These are phyloP conservation scores for Gynochthodes officinalis DNA, from an alignment of 257 asterid genomes.

Conservation along the genomic window DNA sequence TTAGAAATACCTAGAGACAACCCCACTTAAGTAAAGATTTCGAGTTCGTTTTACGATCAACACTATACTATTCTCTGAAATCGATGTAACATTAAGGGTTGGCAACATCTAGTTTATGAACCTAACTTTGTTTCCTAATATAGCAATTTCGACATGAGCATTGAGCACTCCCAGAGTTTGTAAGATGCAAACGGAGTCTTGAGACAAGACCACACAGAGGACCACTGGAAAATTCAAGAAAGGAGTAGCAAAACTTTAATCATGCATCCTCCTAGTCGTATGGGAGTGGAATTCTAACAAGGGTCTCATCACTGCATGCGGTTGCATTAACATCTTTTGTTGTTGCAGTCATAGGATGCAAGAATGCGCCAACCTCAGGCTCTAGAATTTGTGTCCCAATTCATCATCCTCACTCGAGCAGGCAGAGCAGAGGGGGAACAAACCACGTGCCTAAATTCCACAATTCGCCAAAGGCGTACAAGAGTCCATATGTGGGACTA, in stretches of 20 bases:
- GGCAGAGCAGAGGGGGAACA: slow-evolving; percentile 9
- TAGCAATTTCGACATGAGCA: background rate
- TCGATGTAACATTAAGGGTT: no score
- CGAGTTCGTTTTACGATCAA: no score
- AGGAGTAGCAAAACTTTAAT: background rate
- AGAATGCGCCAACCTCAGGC: background rate
- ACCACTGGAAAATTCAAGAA: slow-evolving; percentile 1
- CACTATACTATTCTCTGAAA: no score
- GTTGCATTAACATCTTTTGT: slow-evolving; percentile 8
- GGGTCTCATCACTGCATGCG: slow-evolving; percentile 21
- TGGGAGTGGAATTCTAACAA: slow-evolving; percentile 4
- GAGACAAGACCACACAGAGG: background rate
- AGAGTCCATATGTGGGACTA: background rate
- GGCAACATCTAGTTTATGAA: no score
- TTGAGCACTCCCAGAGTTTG: background rate
- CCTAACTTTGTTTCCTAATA: background rate
- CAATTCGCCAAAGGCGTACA: background rate
- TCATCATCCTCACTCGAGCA: background rate
- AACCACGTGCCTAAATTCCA: slow-evolving; percentile 23
- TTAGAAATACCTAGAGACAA: no score
- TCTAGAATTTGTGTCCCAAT: slow-evolving; percentile 15
- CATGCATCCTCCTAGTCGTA: background rate
- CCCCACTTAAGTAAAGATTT: no score
- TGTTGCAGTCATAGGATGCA: slow-evolving; percentile 29
- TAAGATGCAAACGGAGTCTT: slow-evolving; percentile 17